Evolutionary conservation across 225 moss, liverwort and hornwort species (phyloP).

Genomic region (Pseudoscleropodium purum): DNA sequence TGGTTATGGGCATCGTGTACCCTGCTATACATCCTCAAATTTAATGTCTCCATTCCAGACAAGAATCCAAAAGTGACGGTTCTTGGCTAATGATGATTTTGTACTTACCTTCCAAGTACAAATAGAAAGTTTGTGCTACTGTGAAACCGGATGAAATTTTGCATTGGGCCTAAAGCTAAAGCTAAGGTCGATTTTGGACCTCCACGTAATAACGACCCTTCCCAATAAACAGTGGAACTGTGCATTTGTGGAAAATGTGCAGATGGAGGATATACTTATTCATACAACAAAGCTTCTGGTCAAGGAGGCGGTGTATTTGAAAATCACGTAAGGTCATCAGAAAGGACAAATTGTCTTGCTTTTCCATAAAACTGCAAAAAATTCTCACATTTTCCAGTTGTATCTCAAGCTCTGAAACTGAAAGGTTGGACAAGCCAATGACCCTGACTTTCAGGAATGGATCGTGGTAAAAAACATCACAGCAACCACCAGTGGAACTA

Average conservation of each 20-base stretch:
- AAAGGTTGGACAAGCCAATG: background rate
- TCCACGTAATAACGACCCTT: background rate
- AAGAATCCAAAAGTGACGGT: too few species aligned
- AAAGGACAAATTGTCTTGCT: slow-evolving; percentile 19
- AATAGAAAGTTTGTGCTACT: background rate
- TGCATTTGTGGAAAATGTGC: slow-evolving; percentile 20
- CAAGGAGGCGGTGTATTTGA: slow-evolving; percentile 60
- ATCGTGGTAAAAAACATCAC: background rate
- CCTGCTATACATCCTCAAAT: too few species aligned
- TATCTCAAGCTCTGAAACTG: background rate
- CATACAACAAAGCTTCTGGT: slow-evolving; percentile 38
- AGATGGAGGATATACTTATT: background rate
- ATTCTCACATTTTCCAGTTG: background rate
- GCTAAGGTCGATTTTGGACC: background rate
- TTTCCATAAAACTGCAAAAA: background rate
- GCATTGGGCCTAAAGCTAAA: background rate
- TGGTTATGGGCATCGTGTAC: too few species aligned
- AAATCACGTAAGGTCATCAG: slow-evolving; percentile 42
- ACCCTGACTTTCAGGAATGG: background rate
- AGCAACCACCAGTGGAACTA: background rate
- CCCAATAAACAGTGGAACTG: background rate
- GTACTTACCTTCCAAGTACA: background rate
- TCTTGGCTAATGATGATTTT: too few species aligned
- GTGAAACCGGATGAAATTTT: background rate
- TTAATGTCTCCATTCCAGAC: too few species aligned